Base-by-base conservation (phyloP, 768 basidiomycete genomes). In the Hericium erinaceus region DNA sequence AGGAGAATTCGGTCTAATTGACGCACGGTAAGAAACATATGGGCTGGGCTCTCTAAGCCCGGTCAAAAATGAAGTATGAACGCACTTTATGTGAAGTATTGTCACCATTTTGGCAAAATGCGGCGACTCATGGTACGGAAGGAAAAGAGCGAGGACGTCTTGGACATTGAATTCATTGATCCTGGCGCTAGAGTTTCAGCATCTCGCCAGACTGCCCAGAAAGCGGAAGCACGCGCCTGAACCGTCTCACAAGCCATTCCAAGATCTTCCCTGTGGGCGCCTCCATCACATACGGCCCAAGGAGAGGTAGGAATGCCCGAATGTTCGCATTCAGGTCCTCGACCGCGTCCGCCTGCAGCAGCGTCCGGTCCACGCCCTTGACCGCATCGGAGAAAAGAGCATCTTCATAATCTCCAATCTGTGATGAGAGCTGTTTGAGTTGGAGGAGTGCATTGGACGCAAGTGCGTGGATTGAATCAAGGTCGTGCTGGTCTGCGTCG, bases 71-170 rank as follows among this genome's bases (percentile, higher is more conserved):
- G 22, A 4, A 44, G 8, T 15, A 48, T 26, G 28, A 20, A 73
- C 82, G 24, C 62, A 90, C 89, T 79, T 76, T 57, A 92, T 79
- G 64, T 86, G 81, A 55, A 98, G 73, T 64, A 99, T 92, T 2
- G 89, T 83, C 24, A 97, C 76, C 79, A 98, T 91, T 64, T 97
- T 95, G 9, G 87, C 80, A 70, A 98, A 98, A 68, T 98, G 93
- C 0, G 90, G 85, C 4, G 95, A 89, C 63, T 95, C 92, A 65
- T 98, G 93, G 67, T 95, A 98, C 0, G 97, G 97, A 33, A 98
- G 73, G 71, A 98, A 98, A 22, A 93, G 75, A 8, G 84, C 72
- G 6, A 98, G 77, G 26, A 94, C 67, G 22, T 80, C 78, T 55
- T 87, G 80, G 55, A 95, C 78, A 65, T 98, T 97, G 74, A 98